These are phyloP conservation scores for Cytospora chrysosperma DNA, from an alignment of 2,329 filamentous ascomycete species.

Conservation along the genomic window DNA sequence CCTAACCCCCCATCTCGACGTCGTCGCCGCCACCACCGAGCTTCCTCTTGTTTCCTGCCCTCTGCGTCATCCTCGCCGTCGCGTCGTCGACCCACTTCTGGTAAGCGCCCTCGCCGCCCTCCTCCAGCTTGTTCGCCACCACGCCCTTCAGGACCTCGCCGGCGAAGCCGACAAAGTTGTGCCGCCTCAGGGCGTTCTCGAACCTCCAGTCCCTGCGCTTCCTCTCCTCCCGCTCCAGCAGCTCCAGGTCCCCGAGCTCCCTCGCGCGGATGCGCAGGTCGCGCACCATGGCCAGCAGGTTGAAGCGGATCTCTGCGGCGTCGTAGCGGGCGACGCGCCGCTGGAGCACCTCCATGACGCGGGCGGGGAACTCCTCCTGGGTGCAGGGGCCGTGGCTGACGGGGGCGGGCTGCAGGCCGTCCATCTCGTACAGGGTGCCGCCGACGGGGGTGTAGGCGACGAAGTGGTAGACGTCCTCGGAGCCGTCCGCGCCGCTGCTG, in stretches of 20 bases:
- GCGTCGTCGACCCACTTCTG: slow-evolving; percentile 69
- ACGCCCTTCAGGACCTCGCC: slow-evolving; percentile 88
- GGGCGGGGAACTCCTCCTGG: slow-evolving; percentile 69
- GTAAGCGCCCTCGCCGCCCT: slow-evolving; percentile 64
- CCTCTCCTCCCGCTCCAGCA: slow-evolving; percentile 74
- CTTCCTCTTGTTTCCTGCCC: slow-evolving; percentile 35
- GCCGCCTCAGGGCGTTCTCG: slow-evolving; percentile 87
- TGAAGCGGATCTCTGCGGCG: slow-evolving; percentile 86
- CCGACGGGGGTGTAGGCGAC: slow-evolving; percentile 87
- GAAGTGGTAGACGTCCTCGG: slow-evolving; percentile 96
- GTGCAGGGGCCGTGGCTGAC: slow-evolving; percentile 81
- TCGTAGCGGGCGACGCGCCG: slow-evolving; percentile 83
- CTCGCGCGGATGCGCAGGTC: slow-evolving; percentile 75
- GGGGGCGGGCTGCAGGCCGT: slow-evolving; percentile 89
- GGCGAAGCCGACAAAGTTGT: slow-evolving; percentile 96
- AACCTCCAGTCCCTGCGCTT: slow-evolving; percentile 88
- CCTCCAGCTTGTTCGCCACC: slow-evolving; percentile 67
- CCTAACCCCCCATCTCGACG: slow-evolving; percentile 33
- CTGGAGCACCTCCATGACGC: slow-evolving; percentile 84
- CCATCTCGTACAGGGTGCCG: slow-evolving; percentile 85
- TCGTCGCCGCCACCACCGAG: slow-evolving; percentile 30
- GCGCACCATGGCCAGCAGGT: slow-evolving; percentile 86
- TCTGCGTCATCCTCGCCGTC: slow-evolving; percentile 33
- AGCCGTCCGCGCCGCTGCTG: slow-evolving; percentile 57
- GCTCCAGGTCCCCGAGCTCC: slow-evolving; percentile 79